Conservation (phyloP, 495 filamentous ascomycete species). For the Achaetomiella virescens region DNA sequence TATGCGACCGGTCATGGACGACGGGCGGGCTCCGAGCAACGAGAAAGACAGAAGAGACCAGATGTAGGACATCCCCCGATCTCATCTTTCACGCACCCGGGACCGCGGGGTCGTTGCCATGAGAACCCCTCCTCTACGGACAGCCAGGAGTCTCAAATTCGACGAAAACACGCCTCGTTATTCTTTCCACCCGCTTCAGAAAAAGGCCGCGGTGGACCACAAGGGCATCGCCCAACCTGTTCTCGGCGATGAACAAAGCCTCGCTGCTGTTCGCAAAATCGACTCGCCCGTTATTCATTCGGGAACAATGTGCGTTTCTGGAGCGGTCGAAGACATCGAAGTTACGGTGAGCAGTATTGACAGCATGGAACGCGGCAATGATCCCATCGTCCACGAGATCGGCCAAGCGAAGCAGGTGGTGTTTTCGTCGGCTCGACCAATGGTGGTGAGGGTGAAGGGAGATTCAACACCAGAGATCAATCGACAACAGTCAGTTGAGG, state of each 20-base stretch:
- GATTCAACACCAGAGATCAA: neutral
- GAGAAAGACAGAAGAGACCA: neutral
- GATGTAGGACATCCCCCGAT: neutral
- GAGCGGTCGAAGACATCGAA: neutral
- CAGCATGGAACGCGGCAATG: neutral
- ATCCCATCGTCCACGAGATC: neutral
- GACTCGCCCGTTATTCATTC: neutral
- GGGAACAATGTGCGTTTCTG: neutral
- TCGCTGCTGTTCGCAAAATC: neutral
- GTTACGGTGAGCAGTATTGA: neutral
- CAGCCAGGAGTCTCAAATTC: neutral
- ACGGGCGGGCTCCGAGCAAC: neutral
- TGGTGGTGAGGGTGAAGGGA: neutral
- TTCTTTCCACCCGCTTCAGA: neutral
- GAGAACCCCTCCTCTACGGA: neutral
- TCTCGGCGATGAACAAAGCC: neutral
- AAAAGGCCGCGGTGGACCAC: neutral
- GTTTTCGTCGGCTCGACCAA: neutral
- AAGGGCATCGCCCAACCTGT: neutral
- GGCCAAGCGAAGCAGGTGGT: neutral
- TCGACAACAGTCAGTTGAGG: neutral
- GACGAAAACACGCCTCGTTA: neutral
- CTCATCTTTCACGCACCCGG: neutral
- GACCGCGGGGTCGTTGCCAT: neutral
- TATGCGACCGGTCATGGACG: neutral